A percentile compares a stretch with the other conserved stretches of the same genome.
Evolutionary conservation across 352 stramenopile species (phyloP).

Genomic region (Phytophthora podocarpi): DNA sequence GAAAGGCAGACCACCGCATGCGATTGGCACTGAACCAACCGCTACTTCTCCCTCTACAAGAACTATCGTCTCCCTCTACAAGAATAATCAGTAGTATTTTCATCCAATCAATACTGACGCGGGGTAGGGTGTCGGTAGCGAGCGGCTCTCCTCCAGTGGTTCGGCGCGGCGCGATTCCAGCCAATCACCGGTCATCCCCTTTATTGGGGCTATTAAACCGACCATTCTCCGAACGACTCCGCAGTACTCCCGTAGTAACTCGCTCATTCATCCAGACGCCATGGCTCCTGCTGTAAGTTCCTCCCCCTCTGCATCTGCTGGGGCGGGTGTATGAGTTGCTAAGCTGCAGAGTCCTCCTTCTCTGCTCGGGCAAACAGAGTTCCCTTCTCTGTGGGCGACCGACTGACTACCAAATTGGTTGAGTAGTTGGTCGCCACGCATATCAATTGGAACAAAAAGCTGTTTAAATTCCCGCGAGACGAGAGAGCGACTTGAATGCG

Average conservation of each 20-base stretch:
- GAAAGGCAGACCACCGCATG: not conserved
- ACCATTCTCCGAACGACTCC: constrained; percentile 52
- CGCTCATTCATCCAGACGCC: constrained; percentile 16
- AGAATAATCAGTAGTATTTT: constrained; percentile 23
- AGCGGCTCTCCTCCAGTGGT: constrained; percentile 42
- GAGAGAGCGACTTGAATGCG: constrained; percentile 15
- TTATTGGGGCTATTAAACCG: too few species aligned
- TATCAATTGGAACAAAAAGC: constrained; percentile 41
- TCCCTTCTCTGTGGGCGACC: constrained; percentile 83
- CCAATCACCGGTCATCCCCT: constrained; percentile 26
- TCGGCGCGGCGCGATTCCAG: constrained; percentile 13
- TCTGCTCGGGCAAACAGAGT: constrained; percentile 91
- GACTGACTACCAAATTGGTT: not conserved
- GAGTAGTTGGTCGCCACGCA: constrained; percentile 43
- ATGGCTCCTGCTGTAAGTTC: constrained; percentile 69
- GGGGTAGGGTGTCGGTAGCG: not conserved
- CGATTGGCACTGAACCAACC: constrained; percentile 47
- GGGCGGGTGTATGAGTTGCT: constrained; percentile 69
- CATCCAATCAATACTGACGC: constrained; percentile 33
- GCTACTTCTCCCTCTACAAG: constrained; percentile 54
- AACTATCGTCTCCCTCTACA: constrained; percentile 44
- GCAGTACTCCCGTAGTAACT: constrained; percentile 19
- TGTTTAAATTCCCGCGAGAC: constrained; percentile 5
- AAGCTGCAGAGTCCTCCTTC: constrained; percentile 86
- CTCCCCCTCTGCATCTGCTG: not conserved